Conservation (phyloP, 495 filamentous ascomycete species). For the Acidiella bohemica region DNA sequence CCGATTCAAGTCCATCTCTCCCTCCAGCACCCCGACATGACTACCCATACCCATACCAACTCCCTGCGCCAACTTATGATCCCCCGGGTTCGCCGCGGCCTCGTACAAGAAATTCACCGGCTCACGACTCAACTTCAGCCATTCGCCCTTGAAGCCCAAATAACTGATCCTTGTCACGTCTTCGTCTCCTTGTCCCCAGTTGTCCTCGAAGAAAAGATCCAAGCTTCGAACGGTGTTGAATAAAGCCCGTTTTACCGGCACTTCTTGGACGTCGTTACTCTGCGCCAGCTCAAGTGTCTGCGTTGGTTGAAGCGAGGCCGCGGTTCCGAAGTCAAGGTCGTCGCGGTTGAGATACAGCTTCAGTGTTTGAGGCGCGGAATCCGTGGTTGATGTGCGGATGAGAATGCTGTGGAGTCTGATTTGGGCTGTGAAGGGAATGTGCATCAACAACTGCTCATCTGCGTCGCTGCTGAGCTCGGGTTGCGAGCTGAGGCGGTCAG, state of each 20-base stretch:
- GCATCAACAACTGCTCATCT: conserved; percentile 87
- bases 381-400: conserved; percentile 57
- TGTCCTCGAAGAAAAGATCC: conserved; percentile 71
- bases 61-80: conserved; percentile 46
- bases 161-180: conserved; percentile 69
- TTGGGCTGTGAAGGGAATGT: conserved; percentile 85
- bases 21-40: conserved; percentile 30
- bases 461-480: conserved; percentile 71
- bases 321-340: conserved; percentile 70
- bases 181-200: conserved; percentile 46
- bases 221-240: conserved; percentile 70
- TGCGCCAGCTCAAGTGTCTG: conserved; percentile 69
- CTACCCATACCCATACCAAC: conserved; percentile 34
- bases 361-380: conserved; percentile 64
- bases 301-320: conserved; percentile 52
- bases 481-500: conserved; percentile 52
- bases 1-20: conserved; percentile 13
- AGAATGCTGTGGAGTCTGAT: conserved; percentile 83
- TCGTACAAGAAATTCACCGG: conserved; percentile 82
- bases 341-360: conserved; percentile 76
- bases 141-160: conserved; percentile 85
- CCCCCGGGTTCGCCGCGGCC: conserved; percentile 77
- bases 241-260: conserved; percentile 70
- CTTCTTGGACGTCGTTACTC: conserved; percentile 69
- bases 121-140: conserved; percentile 70